Base-by-base conservation (phyloP, 1,284 basidiomycete species). In the Pseudozyma hubeiensis region DNA sequence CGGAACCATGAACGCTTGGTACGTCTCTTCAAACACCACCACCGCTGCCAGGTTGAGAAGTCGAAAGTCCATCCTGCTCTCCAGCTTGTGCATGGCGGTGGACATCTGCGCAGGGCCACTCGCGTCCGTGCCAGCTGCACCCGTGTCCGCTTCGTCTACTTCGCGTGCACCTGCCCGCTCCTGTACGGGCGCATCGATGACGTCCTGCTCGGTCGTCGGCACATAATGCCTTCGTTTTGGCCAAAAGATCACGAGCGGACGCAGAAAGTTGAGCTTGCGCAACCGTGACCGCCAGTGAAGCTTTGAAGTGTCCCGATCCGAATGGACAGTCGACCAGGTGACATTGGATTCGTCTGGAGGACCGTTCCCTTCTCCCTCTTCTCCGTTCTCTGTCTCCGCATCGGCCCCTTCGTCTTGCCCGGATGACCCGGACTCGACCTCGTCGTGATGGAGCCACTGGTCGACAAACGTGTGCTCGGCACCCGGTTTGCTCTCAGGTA, bases 1-100 rank as follows among this genome's bases (percentile, higher is more conserved):
- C 11, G 80, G 80, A 17, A 81, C 67, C 58, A 81, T 70, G 44
- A 81, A 81, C 4, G 77, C 75, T 46, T 81, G 80, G 47, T 72
- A 80, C 14, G 78, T 75, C 64, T 81, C 79, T 51, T 81, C 79
- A 37, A 72, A 66, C 9, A 81, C 56, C 24, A 79, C 70, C 14
- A 81, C 72, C 0, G 71, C 50, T 9, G 77, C 79, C 19, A 81
- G 53, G 39, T 78, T 75, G 50, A 76, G 70, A 41, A 79, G 51
- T 4, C 79, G 63, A 39, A 70, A 75, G 49, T 80, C 79, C 49
- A 61, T 49, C 19, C 64, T 35, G 37, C 49, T 75, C 30, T 74
- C 58, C 43, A 69, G 24, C 49, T 63, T 68, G 16, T 52, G 51
- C 37, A 62, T 31, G 6, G 65, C 71, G 7, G 58, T 55, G 4